Conservation (phyloP, 139 green algal genomes). For the Bryopsis sp. region DNA sequence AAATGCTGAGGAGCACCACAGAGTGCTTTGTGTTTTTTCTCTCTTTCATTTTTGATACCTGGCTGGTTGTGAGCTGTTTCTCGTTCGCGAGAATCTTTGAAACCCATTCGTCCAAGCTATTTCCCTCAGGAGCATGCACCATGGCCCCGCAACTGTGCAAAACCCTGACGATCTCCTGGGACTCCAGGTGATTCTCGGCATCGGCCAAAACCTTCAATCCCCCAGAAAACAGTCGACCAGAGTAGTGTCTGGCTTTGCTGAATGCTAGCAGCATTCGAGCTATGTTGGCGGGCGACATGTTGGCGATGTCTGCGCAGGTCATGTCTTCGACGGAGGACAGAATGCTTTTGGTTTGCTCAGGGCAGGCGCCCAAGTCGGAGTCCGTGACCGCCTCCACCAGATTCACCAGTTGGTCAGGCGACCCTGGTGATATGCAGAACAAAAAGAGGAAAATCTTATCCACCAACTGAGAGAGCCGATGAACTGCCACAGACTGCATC, state of each 20-base stretch:
- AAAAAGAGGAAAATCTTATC: no score
- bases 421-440: no score
- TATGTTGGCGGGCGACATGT: background rate
- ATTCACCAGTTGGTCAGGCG: constrained; percentile 3
- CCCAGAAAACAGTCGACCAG: background rate
- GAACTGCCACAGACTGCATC: no score
- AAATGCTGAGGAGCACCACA: no score
- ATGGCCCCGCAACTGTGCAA: no score
- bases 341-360: background rate
- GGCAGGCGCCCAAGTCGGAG: constrained; percentile 3
- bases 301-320: background rate
- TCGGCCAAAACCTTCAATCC: no score
- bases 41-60: no score
- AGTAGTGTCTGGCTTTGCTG: constrained; percentile 9
- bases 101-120: background rate
- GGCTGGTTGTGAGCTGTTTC: no score
- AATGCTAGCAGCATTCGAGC: background rate
- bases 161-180: background rate
- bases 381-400: background rate
- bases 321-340: background rate
- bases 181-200: no score
- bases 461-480: no score
- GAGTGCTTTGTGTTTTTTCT: no score
- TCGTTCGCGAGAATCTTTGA: no score
- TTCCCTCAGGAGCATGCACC: background rate